phyloP scores from a whole-genome alignment of 140 eudicot species.

The Oenanthe javanica region DNA sequence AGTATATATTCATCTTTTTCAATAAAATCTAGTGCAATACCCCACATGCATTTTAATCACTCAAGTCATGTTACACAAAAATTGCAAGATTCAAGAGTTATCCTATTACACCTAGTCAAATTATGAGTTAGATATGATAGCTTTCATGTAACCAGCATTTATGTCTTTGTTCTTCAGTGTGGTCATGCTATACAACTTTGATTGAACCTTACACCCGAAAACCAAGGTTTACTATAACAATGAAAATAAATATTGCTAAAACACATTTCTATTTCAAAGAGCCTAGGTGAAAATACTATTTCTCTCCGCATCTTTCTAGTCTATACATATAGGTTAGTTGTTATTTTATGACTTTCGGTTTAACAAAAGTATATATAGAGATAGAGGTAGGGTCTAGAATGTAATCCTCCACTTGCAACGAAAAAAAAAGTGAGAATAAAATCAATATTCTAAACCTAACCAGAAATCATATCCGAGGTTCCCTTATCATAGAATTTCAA shows the following conservation, averaged over 20 bases:
- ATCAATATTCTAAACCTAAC: conserved; percentile 3
- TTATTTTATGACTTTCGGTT: not conserved
- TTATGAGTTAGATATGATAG: not conserved
- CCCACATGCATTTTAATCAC: conserved; percentile 9
- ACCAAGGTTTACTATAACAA: not conserved
- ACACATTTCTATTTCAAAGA: not conserved
- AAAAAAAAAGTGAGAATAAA: not conserved
- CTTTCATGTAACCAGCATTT: not conserved
- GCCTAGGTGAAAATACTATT: not conserved
- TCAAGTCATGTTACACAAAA: not conserved
- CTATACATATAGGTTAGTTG: not conserved
- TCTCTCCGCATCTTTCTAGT: not conserved
- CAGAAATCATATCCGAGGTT: conserved; percentile 16
- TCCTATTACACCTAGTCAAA: not conserved
- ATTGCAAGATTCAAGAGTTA: not conserved
- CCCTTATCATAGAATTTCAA: conserved; percentile 13
- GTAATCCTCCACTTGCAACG: not conserved
- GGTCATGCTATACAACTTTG: not conserved
- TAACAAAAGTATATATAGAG: not conserved
- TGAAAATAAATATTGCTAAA: not conserved
- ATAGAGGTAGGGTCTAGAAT: not conserved
- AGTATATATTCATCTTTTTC: conserved; percentile 1
- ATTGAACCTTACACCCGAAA: not conserved
- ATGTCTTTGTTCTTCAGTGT: not conserved
- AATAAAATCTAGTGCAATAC: not conserved